Conservation (phyloP, 1,284 basidiomycete species). For the Ustilago bromivora region DNA sequence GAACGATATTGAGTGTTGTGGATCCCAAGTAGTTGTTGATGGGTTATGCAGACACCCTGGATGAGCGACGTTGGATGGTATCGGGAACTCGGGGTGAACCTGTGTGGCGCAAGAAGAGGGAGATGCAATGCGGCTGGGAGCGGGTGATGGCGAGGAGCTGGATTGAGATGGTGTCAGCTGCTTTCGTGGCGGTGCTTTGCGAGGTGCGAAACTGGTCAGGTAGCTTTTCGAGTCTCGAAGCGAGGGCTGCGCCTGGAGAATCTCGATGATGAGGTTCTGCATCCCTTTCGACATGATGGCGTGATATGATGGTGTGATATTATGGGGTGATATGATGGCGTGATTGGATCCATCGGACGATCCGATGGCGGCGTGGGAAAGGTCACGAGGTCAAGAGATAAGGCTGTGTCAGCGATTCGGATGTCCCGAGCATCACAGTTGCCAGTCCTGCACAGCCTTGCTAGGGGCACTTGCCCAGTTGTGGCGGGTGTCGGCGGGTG, state of each 20-base stretch:
- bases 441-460: conserved; percentile 29
- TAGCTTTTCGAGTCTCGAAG: conserved; percentile 89
- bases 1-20: conserved; percentile 32
- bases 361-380: neutral
- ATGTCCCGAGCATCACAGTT: neutral
- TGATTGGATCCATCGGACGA: conserved; percentile 8
- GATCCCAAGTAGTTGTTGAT: conserved; percentile 48
- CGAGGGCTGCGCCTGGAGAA: conserved; percentile 92
- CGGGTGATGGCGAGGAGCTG: conserved; percentile 15
- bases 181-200: conserved; percentile 32
- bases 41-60: conserved; percentile 49
- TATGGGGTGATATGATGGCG: conserved; percentile 1
- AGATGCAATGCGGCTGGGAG: conserved; percentile 17
- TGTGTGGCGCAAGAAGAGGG: conserved; percentile 11
- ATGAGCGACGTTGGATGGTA: conserved; percentile 40
- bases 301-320: neutral
- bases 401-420: conserved; percentile 3
- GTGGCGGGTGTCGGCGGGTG: too few species aligned
- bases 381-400: neutral
- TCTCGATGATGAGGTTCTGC: conserved; percentile 95
- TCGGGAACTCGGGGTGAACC: conserved; percentile 41
- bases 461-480: neutral
- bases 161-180: conserved; percentile 9
- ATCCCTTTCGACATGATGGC: conserved; percentile 60
- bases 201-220: conserved; percentile 80